A percentile compares a stretch with the other conserved stretches of the same genome.
Evolutionary conservation across 2,329 filamentous ascomycete genomes (phyloP).

Genomic region (Colletotrichum musicola): DNA sequence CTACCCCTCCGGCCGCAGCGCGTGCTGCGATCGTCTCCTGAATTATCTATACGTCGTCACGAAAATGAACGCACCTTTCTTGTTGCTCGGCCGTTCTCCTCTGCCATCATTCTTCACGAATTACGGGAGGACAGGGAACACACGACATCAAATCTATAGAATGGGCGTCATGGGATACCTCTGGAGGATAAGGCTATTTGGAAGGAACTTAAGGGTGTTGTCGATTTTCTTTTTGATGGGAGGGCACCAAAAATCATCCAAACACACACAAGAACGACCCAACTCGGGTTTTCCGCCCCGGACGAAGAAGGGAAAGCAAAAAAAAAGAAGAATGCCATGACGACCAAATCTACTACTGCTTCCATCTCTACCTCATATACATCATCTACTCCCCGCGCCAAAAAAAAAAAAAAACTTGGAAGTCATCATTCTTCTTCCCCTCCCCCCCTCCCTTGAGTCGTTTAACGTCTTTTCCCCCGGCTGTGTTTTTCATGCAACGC

Average conservation of each 20-base stretch:
- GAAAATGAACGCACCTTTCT: constrained; percentile 33
- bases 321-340: constrained; percentile 20
- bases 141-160: constrained; percentile 22
- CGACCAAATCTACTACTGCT: constrained; percentile 17
- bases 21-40: constrained; percentile 22
- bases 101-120: constrained; percentile 11
- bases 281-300: background rate
- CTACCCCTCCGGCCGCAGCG: constrained; percentile 24
- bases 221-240: constrained; percentile 5
- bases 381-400: background rate
- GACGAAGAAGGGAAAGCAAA: background rate
- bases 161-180: constrained; percentile 24
- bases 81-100: constrained; percentile 11
- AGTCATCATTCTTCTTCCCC: background rate
- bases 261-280: background rate
- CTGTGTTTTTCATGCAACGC: constrained; percentile 7
- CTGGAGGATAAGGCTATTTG: constrained; percentile 1
- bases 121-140: constrained; percentile 5
- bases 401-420: background rate
- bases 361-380: background rate
- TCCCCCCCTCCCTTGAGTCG: background rate
- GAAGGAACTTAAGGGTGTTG: constrained; percentile 14
- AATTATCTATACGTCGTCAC: constrained; percentile 25
- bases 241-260: background rate
- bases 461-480: background rate